These are phyloP conservation scores for Trichoderma cornu-damae DNA, from an alignment of 2,329 filamentous ascomycete genomes.

Conservation along the genomic window DNA sequence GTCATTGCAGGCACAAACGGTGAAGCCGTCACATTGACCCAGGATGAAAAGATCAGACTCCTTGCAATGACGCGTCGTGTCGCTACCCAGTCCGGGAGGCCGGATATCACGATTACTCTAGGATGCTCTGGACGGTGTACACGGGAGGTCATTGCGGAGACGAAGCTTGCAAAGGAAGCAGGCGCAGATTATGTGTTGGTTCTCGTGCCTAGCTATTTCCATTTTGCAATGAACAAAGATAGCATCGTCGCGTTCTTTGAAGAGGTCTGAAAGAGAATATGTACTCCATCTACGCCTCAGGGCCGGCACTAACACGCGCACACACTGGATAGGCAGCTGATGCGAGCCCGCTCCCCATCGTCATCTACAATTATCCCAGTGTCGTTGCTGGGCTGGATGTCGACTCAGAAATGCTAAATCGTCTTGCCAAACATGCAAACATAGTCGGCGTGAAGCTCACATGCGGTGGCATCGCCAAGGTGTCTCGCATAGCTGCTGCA, in stretches of 20 bases:
- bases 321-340: conserved; percentile 43
- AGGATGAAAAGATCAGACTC: conserved; percentile 58
- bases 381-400: conserved; percentile 64
- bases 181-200: conserved; percentile 65
- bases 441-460: conserved; percentile 68
- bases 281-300: no score
- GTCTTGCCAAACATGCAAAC: conserved; percentile 49
- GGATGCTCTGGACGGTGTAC: conserved; percentile 63
- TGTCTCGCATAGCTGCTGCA: conserved; percentile 53
- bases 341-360: conserved; percentile 54
- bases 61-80: conserved; percentile 57
- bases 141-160: conserved; percentile 60
- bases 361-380: conserved; percentile 70
- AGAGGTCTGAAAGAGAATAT: conserved; percentile 30
- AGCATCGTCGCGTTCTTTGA: conserved; percentile 56
- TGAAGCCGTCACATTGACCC: conserved; percentile 64
- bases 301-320: background rate
- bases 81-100: conserved; percentile 51
- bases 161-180: conserved; percentile 54
- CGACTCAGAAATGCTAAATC: conserved; percentile 57
- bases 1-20: conserved; percentile 70
- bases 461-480: conserved; percentile 69
- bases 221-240: conserved; percentile 52
- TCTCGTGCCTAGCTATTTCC: conserved; percentile 67
- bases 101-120: conserved; percentile 58